These are phyloP conservation scores for Skeletonema tropicum DNA, from an alignment of 108 stramenopile species.

Conservation along the genomic window DNA sequence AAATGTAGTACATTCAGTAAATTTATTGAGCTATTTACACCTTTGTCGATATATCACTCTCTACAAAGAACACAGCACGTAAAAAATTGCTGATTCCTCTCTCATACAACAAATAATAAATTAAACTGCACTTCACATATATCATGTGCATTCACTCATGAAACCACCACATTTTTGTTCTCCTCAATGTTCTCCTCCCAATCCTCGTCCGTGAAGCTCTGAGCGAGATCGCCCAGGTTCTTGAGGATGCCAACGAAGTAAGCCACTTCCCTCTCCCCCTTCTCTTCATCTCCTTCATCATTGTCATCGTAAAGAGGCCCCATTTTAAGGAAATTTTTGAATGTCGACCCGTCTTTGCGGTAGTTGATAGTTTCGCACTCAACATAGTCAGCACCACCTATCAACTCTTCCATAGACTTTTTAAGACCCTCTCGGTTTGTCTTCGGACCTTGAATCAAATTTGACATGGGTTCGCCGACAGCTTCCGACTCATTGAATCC, in stretches of 20 bases:
- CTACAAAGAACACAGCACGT: no score
- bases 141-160: no score
- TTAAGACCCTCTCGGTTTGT: conserved; percentile 24
- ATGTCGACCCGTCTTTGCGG: conserved; percentile 21
- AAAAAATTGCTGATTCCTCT: no score
- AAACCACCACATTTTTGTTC: background rate
- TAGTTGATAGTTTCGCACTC: conserved; percentile 26
- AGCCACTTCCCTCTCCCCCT: conserved; percentile 13
- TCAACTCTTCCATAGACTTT: conserved; percentile 21
- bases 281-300: background rate
- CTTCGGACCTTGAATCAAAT: conserved; percentile 24
- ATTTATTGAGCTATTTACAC: no score
- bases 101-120: background rate
- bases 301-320: conserved; percentile 27
- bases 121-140: background rate
- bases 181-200: background rate
- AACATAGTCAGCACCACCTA: conserved; percentile 24
- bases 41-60: no score
- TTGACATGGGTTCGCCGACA: conserved; percentile 17
- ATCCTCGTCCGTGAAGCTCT: background rate
- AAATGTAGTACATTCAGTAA: background rate
- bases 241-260: conserved; percentile 33
- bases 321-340: conserved; percentile 23
- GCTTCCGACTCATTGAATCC: conserved; percentile 28
- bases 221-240: conserved; percentile 12